Evolutionary conservation across 257 asterid species (phyloP).

Genomic region (Rauvolfia tetraphylla): DNA sequence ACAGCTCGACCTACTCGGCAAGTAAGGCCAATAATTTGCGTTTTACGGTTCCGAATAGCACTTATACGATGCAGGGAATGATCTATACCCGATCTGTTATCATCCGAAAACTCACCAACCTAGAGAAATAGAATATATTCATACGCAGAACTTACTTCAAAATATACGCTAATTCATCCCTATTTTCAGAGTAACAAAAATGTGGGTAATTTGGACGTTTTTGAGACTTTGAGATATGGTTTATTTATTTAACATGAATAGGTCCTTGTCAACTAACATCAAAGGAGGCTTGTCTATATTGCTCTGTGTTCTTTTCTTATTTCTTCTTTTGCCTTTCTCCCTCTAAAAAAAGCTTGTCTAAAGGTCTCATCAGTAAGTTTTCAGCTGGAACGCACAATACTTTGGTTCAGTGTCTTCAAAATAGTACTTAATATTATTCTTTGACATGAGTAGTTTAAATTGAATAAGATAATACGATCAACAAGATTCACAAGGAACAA

Average conservation of each 20-base stretch:
- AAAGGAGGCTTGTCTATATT: too few relatives aligned
- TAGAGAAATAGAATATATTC: constrained; percentile 29
- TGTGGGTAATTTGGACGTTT: too few relatives aligned
- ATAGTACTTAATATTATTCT: not conserved
- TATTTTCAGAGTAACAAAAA: not conserved
- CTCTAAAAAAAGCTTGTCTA: not conserved
- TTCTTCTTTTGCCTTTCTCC: not conserved
- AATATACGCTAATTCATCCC: not conserved
- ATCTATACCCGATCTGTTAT: constrained; percentile 89
- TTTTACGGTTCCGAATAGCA: constrained; percentile 88
- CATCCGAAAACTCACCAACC: constrained; percentile 98
- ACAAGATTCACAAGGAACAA: constrained; percentile 27
- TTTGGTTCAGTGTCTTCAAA: not conserved
- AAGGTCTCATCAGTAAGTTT: not conserved
- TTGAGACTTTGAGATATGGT: not conserved
- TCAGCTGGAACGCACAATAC: not conserved
- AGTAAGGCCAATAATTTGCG: constrained; percentile 95
- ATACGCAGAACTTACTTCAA: constrained; percentile 13
- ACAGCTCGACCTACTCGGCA: constrained; percentile 98
- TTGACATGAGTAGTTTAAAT: not conserved
- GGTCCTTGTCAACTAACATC: not conserved
- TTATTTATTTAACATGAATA: not conserved
- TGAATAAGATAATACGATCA: constrained; percentile 1
- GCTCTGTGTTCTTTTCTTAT: not conserved
- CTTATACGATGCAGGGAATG: constrained; percentile 93